A percentile compares a stretch with the other conserved stretches of the same genome.
Conservation (phyloP, 495 filamentous ascomycete species). For the Filosporella fistucella region DNA sequence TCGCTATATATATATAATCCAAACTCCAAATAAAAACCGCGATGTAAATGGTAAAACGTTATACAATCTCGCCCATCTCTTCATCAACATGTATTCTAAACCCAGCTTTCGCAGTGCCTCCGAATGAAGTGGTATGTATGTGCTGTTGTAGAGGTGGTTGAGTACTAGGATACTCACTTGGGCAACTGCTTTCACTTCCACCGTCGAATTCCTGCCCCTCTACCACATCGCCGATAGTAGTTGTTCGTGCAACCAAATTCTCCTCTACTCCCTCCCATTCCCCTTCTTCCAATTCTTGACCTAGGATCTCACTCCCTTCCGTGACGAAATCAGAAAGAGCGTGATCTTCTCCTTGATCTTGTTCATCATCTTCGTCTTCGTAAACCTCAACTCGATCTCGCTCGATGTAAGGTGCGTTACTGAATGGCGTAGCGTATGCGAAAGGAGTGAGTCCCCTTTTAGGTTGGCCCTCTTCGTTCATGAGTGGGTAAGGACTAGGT, state of each 20-base stretch:
- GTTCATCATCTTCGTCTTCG: constrained; percentile 19
- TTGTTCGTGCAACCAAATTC: not conserved
- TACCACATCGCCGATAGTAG: not conserved
- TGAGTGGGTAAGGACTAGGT: constrained; percentile 30
- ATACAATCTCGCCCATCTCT: constrained; percentile 1
- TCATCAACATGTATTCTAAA: constrained; percentile 22
- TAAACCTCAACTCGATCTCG: constrained; percentile 15
- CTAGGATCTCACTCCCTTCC: not conserved
- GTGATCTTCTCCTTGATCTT: constrained; percentile 12
- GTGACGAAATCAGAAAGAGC: constrained; percentile 16
- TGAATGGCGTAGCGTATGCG: constrained; percentile 50
- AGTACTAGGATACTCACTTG: constrained; percentile 35
- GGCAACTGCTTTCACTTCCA: constrained; percentile 8
- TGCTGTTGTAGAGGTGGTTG: constrained; percentile 15
- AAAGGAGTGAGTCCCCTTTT: constrained; percentile 35
- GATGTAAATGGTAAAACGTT: constrained; percentile 3
- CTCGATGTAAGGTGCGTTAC: constrained; percentile 36
- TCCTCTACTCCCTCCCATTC: constrained; percentile 23
- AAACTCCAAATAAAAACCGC: not conserved
- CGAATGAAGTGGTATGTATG: not conserved
- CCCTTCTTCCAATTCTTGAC: constrained; percentile 10
- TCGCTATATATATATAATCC: constrained; percentile 7
- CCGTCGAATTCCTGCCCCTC: not conserved
- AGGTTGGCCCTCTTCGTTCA: constrained; percentile 20
- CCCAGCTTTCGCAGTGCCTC: not conserved